Base-by-base conservation (phyloP, 306 rosid genomes). In the Mucuna pruriens region DNA sequence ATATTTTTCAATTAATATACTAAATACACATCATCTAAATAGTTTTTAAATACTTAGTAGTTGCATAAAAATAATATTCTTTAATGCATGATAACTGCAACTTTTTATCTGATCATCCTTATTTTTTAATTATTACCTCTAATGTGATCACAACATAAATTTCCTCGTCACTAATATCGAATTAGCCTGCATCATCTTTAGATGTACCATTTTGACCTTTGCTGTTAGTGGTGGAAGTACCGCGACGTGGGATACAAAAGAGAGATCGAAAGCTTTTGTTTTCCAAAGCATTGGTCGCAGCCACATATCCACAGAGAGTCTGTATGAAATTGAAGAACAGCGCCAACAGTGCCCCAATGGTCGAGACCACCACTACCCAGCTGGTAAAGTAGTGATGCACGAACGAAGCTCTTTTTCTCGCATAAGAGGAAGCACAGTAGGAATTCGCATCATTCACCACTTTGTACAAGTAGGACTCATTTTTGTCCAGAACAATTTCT, bases 351-450 rank as follows among this genome's bases (percentile, higher is more conserved):
- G 87, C 90, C 40, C 81, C 90, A 8, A 82, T 2, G 4, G 85
- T 87, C 33, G 90, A 82, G 23, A 87, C 23, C 1, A 86, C 88
- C 71, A 85, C 87, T 15, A 68, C 16, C 88, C 90, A 87, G 67
- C 40, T 36, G 7, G 40, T 36, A 2, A 36, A 36, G 7, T 36
- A 36, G 4, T 36, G 40, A 36, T 36, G 86, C 26, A 79, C 86
- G 9, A 87, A 0, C 3, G 36, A 13, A 8, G 76, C 78, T 71
- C 90, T 85, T 3, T 0, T 0, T 76, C 4, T 76, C 11, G 86
- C 88, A 40, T 40, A 58, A 0, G 0, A 0, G 4, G n/a, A 4
- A 23, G 4, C 16, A 54, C 19, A 75, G 76, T 84, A 84, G 13
- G 11, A 12, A 26, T 87, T 76, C 29, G 79, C 83, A 2, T 83